These are phyloP conservation scores for Oenanthe javanica DNA, from an alignment of 140 eudicot genomes.

Conservation along the genomic window DNA sequence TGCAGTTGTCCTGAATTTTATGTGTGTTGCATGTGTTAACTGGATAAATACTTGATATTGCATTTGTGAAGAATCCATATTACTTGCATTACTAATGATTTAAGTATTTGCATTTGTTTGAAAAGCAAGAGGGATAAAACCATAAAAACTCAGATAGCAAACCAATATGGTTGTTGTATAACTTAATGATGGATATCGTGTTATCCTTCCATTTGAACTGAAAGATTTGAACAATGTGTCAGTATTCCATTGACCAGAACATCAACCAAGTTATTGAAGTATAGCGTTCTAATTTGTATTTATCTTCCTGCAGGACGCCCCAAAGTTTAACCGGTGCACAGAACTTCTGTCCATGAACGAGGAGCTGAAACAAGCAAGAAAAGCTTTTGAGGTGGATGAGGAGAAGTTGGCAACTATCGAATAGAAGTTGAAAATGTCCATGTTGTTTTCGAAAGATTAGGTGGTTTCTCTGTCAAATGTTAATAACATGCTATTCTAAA, in stretches of 20 bases:
- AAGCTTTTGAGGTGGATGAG: constrained; percentile 81
- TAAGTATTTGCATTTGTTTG: background rate
- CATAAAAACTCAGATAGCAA: background rate
- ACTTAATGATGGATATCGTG: background rate
- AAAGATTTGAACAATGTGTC: background rate
- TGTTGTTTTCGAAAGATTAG: background rate
- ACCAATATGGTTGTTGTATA: background rate
- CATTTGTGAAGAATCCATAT: background rate
- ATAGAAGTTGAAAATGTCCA: constrained; percentile 10
- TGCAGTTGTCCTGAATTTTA: background rate
- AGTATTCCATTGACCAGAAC: background rate
- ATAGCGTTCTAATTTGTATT: background rate
- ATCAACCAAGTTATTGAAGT: background rate
- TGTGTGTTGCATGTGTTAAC: background rate
- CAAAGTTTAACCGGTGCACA: constrained; percentile 69
- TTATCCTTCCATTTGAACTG: background rate
- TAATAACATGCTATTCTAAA: background rate
- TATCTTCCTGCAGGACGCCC: constrained; percentile 49
- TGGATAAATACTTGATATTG: background rate
- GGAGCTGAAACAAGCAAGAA: constrained; percentile 91
- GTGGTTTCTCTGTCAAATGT: background rate
- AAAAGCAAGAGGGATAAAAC: background rate
- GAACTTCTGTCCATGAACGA: constrained; percentile 85
- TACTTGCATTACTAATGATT: background rate
- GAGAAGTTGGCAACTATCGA: constrained; percentile 60